Evolutionary conservation across 1,139 yeast species (phyloP), one percentile per base, ranked within the genome.

Genomic region (Pichia sp.): DNA sequence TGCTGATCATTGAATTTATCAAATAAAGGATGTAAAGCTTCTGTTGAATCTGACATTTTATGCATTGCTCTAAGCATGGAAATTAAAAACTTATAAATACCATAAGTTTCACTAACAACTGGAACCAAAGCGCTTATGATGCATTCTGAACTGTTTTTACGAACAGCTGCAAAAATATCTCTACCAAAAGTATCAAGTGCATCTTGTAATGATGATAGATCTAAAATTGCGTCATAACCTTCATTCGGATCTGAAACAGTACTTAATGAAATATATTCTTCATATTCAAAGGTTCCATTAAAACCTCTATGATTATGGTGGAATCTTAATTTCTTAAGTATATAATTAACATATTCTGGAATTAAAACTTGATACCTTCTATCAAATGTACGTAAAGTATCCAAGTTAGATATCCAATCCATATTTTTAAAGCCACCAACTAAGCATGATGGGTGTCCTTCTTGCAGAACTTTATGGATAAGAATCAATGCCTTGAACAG

Each of bases 281-380:
- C 96, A 65, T 93, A 93, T 67, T 93, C 99, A 70, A 93, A 93
- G 46, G 91, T 90, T 25, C 98, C 98, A 65, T 87, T 91, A 71
- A 91, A 93, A 3, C 91, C 96, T 16, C 89, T 83, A 64, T 93
- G 96, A 56, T 80, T 77, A 52, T 86, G 80, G 67, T 93, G 98
- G 68, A 93, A 93, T 54, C 80, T 81, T 58, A 93, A 76, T 66
- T 93, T 93, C 62, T 79, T 78, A 52, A 87, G 71, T 54, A 93
- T 71, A 58, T 81, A 87, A 44, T 75, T 74, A 47, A 83, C 89
- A 64, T 90, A 93, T 62, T 87, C 96, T 53, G 75, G 77, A 60
- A 91, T 89, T 56, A 93, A 75, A 57, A 85, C 75, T 2, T 90
- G 86, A 62, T 89, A 90, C 31, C 84, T 80, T 34, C 54, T 49